Conservation (phyloP, 495 filamentous ascomycete species). For the Sporormia fimetaria region DNA sequence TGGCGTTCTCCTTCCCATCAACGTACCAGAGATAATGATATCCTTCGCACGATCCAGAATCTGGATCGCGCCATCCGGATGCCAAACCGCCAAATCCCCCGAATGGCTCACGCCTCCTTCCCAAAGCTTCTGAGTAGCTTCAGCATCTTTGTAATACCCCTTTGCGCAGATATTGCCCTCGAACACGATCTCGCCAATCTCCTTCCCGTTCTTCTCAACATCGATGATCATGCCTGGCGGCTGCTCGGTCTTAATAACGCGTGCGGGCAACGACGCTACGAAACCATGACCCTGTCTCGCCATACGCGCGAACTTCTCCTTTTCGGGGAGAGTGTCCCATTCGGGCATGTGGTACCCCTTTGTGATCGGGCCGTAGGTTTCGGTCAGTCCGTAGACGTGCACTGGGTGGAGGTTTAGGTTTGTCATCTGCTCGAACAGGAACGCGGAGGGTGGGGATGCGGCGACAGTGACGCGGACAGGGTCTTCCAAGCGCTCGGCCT, state of each 20-base stretch:
- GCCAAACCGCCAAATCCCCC: conserved; percentile 87
- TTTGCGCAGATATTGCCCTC: conserved; percentile 82
- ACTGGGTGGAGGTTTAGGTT: conserved; percentile 78
- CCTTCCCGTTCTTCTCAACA: conserved; percentile 67
- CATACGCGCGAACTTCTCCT: conserved; percentile 75
- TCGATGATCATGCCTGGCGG: conserved; percentile 58
- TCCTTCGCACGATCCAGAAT: conserved; percentile 93
- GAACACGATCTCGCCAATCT: conserved; percentile 92
- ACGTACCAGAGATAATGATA: conserved; percentile 90
- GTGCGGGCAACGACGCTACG: conserved; percentile 65
- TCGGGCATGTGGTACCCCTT: conserved; percentile 77
- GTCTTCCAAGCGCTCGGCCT: conserved; percentile 55
- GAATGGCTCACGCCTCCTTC: conserved; percentile 77
- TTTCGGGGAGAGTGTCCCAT: conserved; percentile 59
- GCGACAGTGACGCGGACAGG: conserved; percentile 86
- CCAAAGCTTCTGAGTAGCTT: conserved; percentile 80
- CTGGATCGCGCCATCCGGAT: conserved; percentile 77
- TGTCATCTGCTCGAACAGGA: conserved; percentile 88
- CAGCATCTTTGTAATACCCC: conserved; percentile 83
- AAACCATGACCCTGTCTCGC: conserved; percentile 92
- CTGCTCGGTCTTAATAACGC: conserved; percentile 70
- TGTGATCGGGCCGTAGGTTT: conserved; percentile 94
- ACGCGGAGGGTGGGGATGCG: conserved; percentile 75
- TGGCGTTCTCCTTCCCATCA: neutral
- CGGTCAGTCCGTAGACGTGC: conserved; percentile 89